These are phyloP conservation scores for Hypoxylon sp. DNA, from an alignment of 2,329 filamentous ascomycete species.

Conservation along the genomic window DNA sequence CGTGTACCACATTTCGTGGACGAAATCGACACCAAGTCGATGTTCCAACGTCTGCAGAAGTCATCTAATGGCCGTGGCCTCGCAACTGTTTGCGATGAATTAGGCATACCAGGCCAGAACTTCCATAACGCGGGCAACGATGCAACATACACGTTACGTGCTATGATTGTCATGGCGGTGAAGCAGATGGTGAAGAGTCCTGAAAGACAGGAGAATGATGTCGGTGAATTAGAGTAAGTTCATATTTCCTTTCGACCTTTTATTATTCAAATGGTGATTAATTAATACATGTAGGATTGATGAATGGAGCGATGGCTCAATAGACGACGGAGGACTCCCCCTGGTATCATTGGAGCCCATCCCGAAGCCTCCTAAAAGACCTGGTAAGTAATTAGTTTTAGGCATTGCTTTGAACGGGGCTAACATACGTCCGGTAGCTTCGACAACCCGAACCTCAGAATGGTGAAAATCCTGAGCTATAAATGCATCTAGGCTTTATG, in stretches of 20 bases:
- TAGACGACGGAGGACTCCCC: slow-evolving; percentile 51
- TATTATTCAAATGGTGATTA: slow-evolving; percentile 29
- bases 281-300: slow-evolving; percentile 32
- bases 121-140: slow-evolving; percentile 94
- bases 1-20: slow-evolving; percentile 71
- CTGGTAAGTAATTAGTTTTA: slow-evolving; percentile 24
- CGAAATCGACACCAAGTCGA: slow-evolving; percentile 77
- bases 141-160: slow-evolving; percentile 82
- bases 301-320: slow-evolving; percentile 55
- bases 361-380: background rate
- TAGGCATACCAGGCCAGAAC: slow-evolving; percentile 74
- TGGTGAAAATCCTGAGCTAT: slow-evolving; percentile 13
- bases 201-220: slow-evolving; percentile 12
- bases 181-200: slow-evolving; percentile 47
- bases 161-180: slow-evolving; percentile 75
- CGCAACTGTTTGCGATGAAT: slow-evolving; percentile 70
- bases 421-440: slow-evolving; percentile 18
- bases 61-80: slow-evolving; percentile 70
- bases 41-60: slow-evolving; percentile 76
- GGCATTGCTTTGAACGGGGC: background rate
- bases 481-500: background rate
- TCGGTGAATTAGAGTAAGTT: slow-evolving; percentile 17
- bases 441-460: background rate
- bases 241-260: background rate
- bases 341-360: slow-evolving; percentile 39